phyloP scores from a whole-genome alignment of 495 filamentous ascomycete species.

The Astrothelium macrocarpum region DNA sequence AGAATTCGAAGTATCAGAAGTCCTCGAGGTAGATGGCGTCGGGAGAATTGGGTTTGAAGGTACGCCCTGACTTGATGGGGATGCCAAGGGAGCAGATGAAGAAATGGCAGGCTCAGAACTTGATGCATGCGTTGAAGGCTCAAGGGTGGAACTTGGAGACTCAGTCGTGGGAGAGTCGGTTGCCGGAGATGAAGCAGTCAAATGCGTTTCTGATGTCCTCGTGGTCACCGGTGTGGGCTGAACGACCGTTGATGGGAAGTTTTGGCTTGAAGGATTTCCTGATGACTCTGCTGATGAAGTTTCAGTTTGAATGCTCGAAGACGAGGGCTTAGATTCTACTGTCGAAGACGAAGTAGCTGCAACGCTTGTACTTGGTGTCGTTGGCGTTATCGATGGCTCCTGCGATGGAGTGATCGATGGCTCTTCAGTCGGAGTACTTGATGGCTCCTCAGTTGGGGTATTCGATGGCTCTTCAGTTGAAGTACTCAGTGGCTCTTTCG shows the following conservation, averaged over 20 bases:
- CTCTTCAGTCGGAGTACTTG: too few relatives aligned
- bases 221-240: not conserved
- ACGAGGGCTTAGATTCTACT: too few relatives aligned
- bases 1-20: not conserved
- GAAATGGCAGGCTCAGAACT: not conserved
- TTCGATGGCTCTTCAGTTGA: not conserved
- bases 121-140: not conserved
- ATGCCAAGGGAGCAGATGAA: not conserved
- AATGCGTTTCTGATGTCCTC: not conserved
- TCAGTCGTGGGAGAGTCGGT: not conserved
- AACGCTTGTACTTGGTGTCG: not conserved
- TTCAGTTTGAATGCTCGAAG: too few relatives aligned
- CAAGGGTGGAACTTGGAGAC: not conserved
- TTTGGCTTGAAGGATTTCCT: not conserved
- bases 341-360: not conserved
- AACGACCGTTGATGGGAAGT: not conserved
- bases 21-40: not conserved
- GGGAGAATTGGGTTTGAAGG: not conserved
- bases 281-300: not conserved
- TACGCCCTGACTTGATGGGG: not conserved
- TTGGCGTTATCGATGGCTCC: not conserved
- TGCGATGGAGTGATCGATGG: not conserved
- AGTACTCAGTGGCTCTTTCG: not conserved
- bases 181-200: not conserved
- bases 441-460: not conserved